phyloP scores from a whole-genome alignment of 2,329 filamentous ascomycete genomes.

The Massarina eburnea region DNA sequence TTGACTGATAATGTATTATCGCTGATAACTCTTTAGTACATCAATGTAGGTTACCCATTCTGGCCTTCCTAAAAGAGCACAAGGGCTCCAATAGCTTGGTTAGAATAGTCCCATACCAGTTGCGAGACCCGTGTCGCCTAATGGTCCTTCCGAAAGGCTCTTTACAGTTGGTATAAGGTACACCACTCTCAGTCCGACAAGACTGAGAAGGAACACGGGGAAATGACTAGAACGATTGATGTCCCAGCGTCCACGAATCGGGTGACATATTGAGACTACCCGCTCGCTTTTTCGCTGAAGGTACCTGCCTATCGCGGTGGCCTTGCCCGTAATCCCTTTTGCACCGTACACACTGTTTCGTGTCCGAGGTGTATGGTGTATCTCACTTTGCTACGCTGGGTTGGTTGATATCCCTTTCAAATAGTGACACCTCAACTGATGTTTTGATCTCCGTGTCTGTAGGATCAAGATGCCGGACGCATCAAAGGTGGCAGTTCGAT shows the following conservation, averaged over 20 bases:
- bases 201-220: conserved; percentile 15
- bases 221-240: conserved; percentile 22
- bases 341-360: conserved; percentile 42
- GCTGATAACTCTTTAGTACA: no score
- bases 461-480: conserved; percentile 44
- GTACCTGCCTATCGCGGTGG: conserved; percentile 40
- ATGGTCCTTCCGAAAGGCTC: no score
- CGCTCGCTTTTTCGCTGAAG: conserved; percentile 40
- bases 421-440: conserved; percentile 43
- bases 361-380: conserved; percentile 47
- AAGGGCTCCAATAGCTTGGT: no score
- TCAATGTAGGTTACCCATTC: no score
- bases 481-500: conserved; percentile 44
- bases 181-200: neutral
- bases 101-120: no score
- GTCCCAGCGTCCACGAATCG: conserved; percentile 9
- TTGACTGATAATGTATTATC: no score
- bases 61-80: no score
- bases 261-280: conserved; percentile 26
- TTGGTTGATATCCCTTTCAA: conserved; percentile 46
- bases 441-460: conserved; percentile 44
- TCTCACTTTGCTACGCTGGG: conserved; percentile 47
- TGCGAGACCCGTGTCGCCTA: no score
- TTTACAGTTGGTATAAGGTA: no score
- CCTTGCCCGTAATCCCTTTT: conserved; percentile 36